Conservation (phyloP, 2,329 filamentous ascomycete genomes). For the Colletotrichum sansevieriae region DNA sequence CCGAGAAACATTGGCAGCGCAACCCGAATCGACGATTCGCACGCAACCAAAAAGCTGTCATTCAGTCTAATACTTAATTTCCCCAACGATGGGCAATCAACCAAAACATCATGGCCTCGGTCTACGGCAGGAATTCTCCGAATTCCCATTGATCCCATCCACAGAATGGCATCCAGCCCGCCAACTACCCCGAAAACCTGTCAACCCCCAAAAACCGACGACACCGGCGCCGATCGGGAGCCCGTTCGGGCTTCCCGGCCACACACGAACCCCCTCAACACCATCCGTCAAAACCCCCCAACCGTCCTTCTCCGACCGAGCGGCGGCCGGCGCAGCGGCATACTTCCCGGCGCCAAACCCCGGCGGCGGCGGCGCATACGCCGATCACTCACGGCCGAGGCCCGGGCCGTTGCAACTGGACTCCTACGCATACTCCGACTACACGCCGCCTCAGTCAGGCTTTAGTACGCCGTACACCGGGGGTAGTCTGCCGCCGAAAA, state of each 20-base stretch:
- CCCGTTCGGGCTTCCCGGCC: conserved; percentile 26
- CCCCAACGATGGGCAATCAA: conserved; percentile 13
- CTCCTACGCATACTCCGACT: conserved; percentile 29
- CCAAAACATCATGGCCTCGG: conserved; percentile 9
- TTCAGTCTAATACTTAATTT: conserved; percentile 12
- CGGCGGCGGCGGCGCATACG: neutral
- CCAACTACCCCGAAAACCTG: conserved; percentile 26
- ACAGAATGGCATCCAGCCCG: conserved; percentile 28
- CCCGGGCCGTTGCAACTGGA: conserved; percentile 39
- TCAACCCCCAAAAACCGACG: conserved; percentile 17
- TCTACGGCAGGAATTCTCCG: neutral
- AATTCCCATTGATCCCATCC: conserved; percentile 32
- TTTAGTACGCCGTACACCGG: conserved; percentile 33
- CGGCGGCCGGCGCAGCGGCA: conserved; percentile 18
- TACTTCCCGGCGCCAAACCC: conserved; percentile 22
- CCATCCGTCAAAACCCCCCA: conserved; percentile 18
- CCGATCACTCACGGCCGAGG: conserved; percentile 10
- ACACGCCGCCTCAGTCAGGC: conserved; percentile 30
- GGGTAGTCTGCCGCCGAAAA: conserved; percentile 13
- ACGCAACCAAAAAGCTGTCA: neutral
- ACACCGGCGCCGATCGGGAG: conserved; percentile 37
- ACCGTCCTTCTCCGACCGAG: conserved; percentile 30
- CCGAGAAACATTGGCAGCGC: neutral
- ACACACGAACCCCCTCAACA: conserved; percentile 20
- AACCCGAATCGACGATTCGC: neutral